Percentiles rank a stretch among this genome's conserved stretches.
Evolutionary conservation across 73 alveolate genomes (phyloP).

Genomic region (Paramecium biaurelia): DNA sequence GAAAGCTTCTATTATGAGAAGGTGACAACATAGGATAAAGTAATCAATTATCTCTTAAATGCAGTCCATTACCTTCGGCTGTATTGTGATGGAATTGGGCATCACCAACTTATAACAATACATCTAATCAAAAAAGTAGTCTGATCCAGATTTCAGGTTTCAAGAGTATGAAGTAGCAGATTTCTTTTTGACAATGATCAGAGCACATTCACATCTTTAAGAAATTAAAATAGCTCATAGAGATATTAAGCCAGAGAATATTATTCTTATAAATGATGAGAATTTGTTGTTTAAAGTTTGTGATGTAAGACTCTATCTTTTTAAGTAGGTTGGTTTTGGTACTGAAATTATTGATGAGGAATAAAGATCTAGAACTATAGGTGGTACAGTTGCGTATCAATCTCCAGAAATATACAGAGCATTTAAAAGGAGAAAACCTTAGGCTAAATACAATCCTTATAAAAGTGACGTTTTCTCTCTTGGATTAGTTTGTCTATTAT

Average conservation of each 20-base stretch:
- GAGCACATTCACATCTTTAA: conserved; percentile 11
- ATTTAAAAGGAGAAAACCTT: neutral
- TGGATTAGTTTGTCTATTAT: neutral
- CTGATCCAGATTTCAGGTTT: neutral
- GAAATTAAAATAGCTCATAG: conserved; percentile 27
- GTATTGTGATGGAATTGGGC: conserved; percentile 45
- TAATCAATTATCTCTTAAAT: neutral
- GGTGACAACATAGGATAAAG: neutral
- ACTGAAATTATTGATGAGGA: neutral
- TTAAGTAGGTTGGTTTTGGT: conserved; percentile 14
- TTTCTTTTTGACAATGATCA: neutral
- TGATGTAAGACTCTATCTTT: neutral
- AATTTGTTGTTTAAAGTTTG: neutral
- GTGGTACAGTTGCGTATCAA: neutral
- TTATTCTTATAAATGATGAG: neutral
- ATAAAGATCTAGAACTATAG: neutral
- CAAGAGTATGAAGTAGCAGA: conserved; percentile 17
- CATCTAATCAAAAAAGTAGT: neutral
- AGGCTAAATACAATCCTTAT: conserved; percentile 27
- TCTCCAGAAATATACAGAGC: conserved; percentile 14
- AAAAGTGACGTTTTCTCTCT: conserved; percentile 38
- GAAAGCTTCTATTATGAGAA: conserved; percentile 12
- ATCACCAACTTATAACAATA: neutral
- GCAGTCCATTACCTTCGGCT: neutral
- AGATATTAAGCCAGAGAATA: conserved; percentile 49